Percentiles rank a stretch among this genome's conserved stretches.
These are phyloP conservation scores for Lactuca sativa DNA, from an alignment of 129 eudicot genomes.

Conservation along the genomic window DNA sequence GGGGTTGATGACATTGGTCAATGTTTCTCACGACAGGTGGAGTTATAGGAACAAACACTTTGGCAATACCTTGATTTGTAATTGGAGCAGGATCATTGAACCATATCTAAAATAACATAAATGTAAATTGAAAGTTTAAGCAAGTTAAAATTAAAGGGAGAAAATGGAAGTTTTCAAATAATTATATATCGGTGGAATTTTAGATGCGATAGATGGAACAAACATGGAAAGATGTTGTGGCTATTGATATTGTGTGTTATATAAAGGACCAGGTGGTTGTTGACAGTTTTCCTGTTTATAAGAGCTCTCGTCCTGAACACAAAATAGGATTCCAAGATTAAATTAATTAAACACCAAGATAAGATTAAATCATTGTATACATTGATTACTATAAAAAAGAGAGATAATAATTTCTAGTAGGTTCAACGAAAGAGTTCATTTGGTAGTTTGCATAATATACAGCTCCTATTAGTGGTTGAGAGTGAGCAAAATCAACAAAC, in stretches of 20 bases:
- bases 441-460: slow-evolving; percentile 54
- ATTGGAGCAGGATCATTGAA: slow-evolving; percentile 62
- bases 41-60: slow-evolving; percentile 67
- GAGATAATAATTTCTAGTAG: slow-evolving; percentile 60
- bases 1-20: slow-evolving; percentile 73
- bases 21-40: slow-evolving; percentile 63
- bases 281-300: slow-evolving; percentile 53
- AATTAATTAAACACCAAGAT: background rate
- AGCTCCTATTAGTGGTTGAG: slow-evolving; percentile 41
- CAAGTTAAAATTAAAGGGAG: background rate
- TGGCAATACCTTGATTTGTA: slow-evolving; percentile 63
- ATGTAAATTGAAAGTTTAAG: background rate
- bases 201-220: slow-evolving; percentile 65
- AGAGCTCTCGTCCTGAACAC: slow-evolving; percentile 46
- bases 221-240: slow-evolving; percentile 57
- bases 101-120: slow-evolving; percentile 38
- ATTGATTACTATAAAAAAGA: slow-evolving; percentile 29
- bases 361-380: background rate
- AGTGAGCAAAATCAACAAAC: slow-evolving; percentile 32
- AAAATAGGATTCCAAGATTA: too few relatives aligned
- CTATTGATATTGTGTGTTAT: slow-evolving; percentile 56
- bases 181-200: slow-evolving; percentile 45
- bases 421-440: slow-evolving; percentile 45
- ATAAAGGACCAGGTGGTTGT: slow-evolving; percentile 48
- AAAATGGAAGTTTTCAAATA: background rate